Evolutionary conservation across 805 yeast species (phyloP).

Genomic region (Pichia scutulata): DNA sequence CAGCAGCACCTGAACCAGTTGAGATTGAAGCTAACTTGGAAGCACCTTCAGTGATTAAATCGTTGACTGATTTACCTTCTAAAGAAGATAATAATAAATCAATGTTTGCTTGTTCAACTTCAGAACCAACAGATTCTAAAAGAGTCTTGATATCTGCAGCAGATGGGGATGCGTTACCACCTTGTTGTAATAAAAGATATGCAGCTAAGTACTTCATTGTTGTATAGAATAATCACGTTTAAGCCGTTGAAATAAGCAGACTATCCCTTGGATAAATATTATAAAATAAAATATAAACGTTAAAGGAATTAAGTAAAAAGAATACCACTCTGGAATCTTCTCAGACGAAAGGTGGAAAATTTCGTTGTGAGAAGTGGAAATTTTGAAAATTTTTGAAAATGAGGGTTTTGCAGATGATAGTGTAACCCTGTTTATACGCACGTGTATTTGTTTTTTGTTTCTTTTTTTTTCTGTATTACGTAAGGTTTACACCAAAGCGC

Average conservation of each 20-base stretch:
- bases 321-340: not conserved
- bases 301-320: too few species aligned
- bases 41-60: slow-evolving; percentile 91
- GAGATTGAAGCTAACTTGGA: slow-evolving; percentile 96
- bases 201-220: slow-evolving; percentile 97
- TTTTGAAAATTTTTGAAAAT: not conserved
- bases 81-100: slow-evolving; percentile 72
- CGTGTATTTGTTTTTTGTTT: too few species aligned
- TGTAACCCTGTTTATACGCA: not conserved
- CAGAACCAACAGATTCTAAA: slow-evolving; percentile 92
- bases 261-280: slow-evolving; percentile 54
- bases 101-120: slow-evolving; percentile 85
- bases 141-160: slow-evolving; percentile 85
- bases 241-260: slow-evolving; percentile 60
- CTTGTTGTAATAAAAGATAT: slow-evolving; percentile 94
- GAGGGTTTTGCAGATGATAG: not conserved
- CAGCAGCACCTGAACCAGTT: slow-evolving; percentile 93
- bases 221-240: slow-evolving; percentile 66
- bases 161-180: slow-evolving; percentile 92
- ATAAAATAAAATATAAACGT: not conserved
- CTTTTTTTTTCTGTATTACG: too few species aligned
- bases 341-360: not conserved
- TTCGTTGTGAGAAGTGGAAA: not conserved
- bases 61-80: slow-evolving; percentile 88
- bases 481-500: not conserved